Evolutionary conservation across 495 filamentous ascomycete species (phyloP), one percentile per base, ranked within the genome.

Genomic region (Hyaloscypha bicolor): DNA sequence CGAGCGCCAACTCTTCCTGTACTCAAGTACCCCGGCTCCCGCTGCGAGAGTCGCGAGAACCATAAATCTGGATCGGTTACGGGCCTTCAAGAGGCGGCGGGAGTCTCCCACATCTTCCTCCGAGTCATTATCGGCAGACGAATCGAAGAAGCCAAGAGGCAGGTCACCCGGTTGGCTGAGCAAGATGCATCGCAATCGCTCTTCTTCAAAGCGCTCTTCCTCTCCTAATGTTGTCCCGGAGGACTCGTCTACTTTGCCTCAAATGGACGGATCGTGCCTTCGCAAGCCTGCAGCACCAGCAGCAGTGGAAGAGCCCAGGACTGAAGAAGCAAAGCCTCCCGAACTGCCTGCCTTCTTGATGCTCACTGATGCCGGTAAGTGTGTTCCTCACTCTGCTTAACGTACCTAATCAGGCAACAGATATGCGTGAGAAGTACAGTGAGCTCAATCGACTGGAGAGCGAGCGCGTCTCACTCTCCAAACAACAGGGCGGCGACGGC

Each of bases 331-430:
- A 16, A 35, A 42, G 30, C 60, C 55, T 51, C 62, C 65, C 35
- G 14, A 35, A 22, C 79, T 83, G 52, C 83, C 83, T 16, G 66
- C 72, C 3, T 85, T 85, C 68, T 72, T 85, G 52, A 73, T 77
- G 16, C 69, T 79, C 12, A 76, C 66, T 6, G 66, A 71, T 3
- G 63, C 71, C 57, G 76, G 80, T 80, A 71, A 37, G 76, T 53
- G 5, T 51, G 1, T 52, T 6, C 35, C 59, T 3, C 21, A 39
- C 35, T 12, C 51, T 14, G 21, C 19, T 16, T 6, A 35, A 33
- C 8, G 8, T 39, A 8, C 6, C 59, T 61, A 21, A 61, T 37
- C 29, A 32, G 3, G 22, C 5, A 16, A 16, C 21, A 53, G 72
- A 72, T 63, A 70, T 67, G 22, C 62, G 60, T 19, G 61, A 70